Evolutionary conservation across 2,329 filamentous ascomycete genomes (phyloP).

Genomic region (Penicillium griseofulvum): DNA sequence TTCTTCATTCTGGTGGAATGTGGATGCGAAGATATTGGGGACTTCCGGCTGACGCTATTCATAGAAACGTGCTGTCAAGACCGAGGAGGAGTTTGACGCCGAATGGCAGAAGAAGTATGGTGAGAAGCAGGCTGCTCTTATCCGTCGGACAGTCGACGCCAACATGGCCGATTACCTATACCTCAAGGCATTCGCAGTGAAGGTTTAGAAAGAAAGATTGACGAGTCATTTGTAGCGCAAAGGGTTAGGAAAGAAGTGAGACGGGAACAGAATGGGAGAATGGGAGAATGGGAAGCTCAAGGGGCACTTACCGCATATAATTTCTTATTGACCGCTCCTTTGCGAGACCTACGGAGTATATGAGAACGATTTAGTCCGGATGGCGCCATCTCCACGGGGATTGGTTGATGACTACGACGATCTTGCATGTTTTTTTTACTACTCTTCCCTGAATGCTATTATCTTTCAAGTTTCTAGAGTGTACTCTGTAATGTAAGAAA

Average conservation of each 20-base stretch:
- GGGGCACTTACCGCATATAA: not conserved
- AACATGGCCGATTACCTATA: constrained; percentile 63
- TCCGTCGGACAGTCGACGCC: constrained; percentile 57
- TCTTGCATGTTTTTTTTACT: not conserved
- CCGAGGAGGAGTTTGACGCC: constrained; percentile 56
- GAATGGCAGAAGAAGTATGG: constrained; percentile 64
- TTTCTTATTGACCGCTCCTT: not conserved
- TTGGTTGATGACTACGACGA: constrained; percentile 16
- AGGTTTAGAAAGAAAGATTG: constrained; percentile 34
- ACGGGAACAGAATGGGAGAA: not conserved
- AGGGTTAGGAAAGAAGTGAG: not conserved
- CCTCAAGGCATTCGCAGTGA: constrained; percentile 64
- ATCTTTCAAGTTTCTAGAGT: not conserved
- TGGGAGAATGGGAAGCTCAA: constrained; percentile 1
- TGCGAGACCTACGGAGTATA: not conserved
- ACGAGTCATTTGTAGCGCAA: not conserved
- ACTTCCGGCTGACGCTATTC: constrained; percentile 4
- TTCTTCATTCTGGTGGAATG: not conserved
- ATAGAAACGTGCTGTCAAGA: constrained; percentile 31
- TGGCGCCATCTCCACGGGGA: constrained; percentile 27
- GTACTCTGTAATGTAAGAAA: not conserved
- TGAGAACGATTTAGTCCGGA: constrained; percentile 29
- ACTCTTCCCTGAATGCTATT: not conserved
- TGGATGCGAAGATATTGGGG: not conserved
- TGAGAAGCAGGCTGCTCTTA: constrained; percentile 57